Conservation (phyloP, 345 rosid species). For the Abelmoschus esculentus region DNA sequence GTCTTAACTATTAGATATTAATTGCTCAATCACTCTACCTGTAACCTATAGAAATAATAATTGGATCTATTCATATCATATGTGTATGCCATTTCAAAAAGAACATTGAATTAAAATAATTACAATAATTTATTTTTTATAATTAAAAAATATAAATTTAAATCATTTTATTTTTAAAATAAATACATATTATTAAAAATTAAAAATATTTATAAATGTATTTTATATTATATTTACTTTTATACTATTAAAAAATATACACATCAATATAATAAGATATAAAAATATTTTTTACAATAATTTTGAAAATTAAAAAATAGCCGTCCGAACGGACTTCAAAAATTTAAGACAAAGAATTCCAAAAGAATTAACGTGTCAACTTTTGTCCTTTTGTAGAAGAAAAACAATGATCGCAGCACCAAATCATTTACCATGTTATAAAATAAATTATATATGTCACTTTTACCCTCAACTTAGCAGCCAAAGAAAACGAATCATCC, state of each 20-base stretch:
- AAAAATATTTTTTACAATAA: neutral
- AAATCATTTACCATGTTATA: neutral
- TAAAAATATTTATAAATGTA: too few species aligned
- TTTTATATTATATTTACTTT: too few species aligned
- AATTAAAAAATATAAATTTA: too few species aligned
- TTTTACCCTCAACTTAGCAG: neutral
- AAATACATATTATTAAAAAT: too few species aligned
- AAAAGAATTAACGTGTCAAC: neutral
- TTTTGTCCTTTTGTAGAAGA: neutral
- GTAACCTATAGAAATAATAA: neutral
- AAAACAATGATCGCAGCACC: neutral
- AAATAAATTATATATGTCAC: neutral
- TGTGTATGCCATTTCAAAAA: neutral
- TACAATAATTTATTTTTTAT: neutral
- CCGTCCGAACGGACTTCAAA: neutral
- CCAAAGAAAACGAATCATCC: neutral
- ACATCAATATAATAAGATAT: too few species aligned
- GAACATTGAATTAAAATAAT: neutral
- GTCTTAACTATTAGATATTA: too few species aligned
- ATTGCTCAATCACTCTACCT: too few species aligned
- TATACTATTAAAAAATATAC: too few species aligned
- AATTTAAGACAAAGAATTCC: neutral
- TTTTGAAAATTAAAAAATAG: neutral
- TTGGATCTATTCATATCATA: neutral
- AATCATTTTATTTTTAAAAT: too few species aligned